Conservation (phyloP, 2,329 filamentous ascomycete species). For the Pyrenochaeta sp. region DNA sequence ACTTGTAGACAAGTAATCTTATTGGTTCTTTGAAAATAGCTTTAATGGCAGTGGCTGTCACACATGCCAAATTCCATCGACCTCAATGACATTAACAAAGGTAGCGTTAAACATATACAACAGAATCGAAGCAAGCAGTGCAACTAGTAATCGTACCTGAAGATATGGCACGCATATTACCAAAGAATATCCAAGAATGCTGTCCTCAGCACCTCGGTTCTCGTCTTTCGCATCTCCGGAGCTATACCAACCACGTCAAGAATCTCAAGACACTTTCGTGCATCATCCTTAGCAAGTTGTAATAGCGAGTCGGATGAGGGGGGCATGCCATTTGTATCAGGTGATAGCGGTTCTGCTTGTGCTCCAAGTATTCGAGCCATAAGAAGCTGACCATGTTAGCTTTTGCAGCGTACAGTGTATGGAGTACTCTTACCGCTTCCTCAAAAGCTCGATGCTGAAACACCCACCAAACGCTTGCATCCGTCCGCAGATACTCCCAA, state of each 20-base stretch:
- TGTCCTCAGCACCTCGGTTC: slow-evolving; percentile 55
- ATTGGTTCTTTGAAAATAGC: too few species aligned
- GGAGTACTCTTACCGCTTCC: slow-evolving; percentile 68
- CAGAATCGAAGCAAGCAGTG: too few species aligned
- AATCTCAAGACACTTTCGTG: slow-evolving; percentile 54
- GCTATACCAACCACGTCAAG: slow-evolving; percentile 54
- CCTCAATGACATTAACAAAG: too few species aligned
- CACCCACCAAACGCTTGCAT: slow-evolving; percentile 84
- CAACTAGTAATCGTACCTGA: too few species aligned
- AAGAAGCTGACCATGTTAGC: slow-evolving; percentile 39
- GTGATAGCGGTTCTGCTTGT: slow-evolving; percentile 43
- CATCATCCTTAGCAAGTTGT: slow-evolving; percentile 53
- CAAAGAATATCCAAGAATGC: slow-evolving; percentile 53
- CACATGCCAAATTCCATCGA: too few species aligned
- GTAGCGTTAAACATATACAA: too few species aligned
- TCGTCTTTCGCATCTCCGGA: slow-evolving; percentile 58
- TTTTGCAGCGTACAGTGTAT: too few species aligned
- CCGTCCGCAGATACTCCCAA: slow-evolving; percentile 70
- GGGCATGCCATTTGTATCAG: slow-evolving; percentile 28
- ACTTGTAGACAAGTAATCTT: too few species aligned
- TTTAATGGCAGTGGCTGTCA: too few species aligned
- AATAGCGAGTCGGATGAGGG: slow-evolving; percentile 43
- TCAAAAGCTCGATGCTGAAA: slow-evolving; percentile 83
- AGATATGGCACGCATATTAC: too few species aligned
- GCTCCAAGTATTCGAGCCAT: slow-evolving; percentile 49